phyloP scores from a whole-genome alignment of 2,329 filamentous ascomycete species.

The Cladosporium sp. region DNA sequence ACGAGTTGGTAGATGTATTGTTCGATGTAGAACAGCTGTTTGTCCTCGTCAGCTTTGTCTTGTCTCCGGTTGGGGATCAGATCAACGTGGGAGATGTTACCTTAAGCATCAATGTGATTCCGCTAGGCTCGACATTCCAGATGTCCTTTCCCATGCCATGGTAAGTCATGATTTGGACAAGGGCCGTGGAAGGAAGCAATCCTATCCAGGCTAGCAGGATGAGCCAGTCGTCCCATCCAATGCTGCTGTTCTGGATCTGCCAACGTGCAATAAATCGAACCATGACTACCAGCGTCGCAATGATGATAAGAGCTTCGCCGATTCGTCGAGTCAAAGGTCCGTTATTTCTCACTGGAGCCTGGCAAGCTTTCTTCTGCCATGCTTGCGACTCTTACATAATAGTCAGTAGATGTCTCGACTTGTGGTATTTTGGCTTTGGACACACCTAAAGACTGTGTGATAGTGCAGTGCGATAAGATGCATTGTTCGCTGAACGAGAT shows the following conservation, averaged over 20 bases:
- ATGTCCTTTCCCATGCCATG: not conserved
- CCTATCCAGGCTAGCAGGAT: not conserved
- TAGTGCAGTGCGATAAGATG: not conserved
- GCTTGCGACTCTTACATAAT: not conserved
- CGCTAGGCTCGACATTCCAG: not conserved
- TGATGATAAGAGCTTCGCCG: not conserved
- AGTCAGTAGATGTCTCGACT: not conserved
- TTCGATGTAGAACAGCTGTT: not conserved
- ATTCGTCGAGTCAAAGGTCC: not conserved
- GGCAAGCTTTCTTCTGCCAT: conserved; percentile 3
- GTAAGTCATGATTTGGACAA: not conserved
- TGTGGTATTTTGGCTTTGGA: not conserved
- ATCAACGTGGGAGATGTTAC: not conserved
- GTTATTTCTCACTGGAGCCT: not conserved
- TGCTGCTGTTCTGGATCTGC: not conserved
- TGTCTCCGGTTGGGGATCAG: not conserved
- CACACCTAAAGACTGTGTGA: not conserved
- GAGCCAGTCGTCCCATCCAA: conserved; percentile 14
- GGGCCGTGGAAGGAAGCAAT: not conserved
- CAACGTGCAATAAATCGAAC: not conserved
- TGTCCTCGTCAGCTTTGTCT: not conserved
- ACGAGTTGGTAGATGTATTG: not conserved
- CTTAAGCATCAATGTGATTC: not conserved
- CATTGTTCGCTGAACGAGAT: not conserved
- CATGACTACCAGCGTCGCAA: not conserved